phyloP scores from a whole-genome alignment of 2,329 filamentous ascomycete species.

The Fusarium cicatricum region DNA sequence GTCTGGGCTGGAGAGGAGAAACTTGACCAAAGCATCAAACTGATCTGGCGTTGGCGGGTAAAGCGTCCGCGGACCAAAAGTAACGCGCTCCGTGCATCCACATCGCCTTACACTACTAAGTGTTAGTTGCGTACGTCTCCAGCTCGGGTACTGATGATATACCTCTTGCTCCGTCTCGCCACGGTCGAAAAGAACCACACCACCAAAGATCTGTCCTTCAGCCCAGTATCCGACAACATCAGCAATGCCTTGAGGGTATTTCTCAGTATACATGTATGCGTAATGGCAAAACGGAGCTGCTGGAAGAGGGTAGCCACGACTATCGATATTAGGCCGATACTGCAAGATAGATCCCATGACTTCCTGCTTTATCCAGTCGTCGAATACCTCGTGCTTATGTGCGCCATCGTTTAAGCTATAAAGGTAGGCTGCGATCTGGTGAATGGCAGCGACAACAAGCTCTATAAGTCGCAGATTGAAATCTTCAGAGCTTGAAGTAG shows the following conservation, averaged over 20 bases:
- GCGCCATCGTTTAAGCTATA: neutral
- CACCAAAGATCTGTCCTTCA: neutral
- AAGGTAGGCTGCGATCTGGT: conserved; percentile 1
- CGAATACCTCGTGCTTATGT: conserved; percentile 7
- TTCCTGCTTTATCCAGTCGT: neutral
- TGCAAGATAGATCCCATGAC: neutral
- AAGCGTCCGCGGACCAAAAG: neutral
- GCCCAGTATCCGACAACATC: neutral
- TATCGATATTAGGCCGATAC: neutral
- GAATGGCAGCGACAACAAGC: conserved; percentile 6
- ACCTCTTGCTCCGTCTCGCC: conserved; percentile 17
- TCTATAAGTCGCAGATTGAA: conserved; percentile 18
- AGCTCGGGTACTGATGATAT: neutral
- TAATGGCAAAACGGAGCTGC: conserved; percentile 8
- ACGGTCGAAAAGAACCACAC: neutral
- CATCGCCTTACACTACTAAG: conserved; percentile 4
- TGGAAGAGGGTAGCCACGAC: neutral
- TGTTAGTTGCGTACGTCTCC: neutral
- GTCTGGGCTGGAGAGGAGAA: neutral
- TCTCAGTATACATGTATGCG: neutral
- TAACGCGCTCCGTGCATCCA: neutral
- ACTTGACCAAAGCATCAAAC: conserved; percentile 8
- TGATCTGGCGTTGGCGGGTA: conserved; percentile 12
- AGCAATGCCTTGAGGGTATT: neutral
- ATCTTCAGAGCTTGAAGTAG: fast-evolving